A percentile compares a stretch with the other conserved stretches of the same genome.
These are phyloP conservation scores for Glutinoglossum americanum DNA, from an alignment of 495 filamentous ascomycete genomes.

Conservation along the genomic window DNA sequence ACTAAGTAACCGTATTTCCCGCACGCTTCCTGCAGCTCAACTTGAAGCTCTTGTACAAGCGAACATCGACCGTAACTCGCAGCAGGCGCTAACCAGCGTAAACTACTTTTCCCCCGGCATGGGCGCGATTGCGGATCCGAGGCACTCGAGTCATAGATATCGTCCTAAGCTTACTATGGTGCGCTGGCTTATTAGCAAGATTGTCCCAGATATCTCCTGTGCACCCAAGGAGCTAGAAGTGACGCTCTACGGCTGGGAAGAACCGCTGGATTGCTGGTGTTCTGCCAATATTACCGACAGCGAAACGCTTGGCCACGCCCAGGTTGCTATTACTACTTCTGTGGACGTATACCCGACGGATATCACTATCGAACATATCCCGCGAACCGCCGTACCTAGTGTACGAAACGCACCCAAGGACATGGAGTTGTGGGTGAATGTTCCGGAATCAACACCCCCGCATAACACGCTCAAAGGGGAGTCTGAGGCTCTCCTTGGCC, in stretches of 20 bases:
- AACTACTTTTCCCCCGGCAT: conserved; percentile 4
- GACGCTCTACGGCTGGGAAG: conserved; percentile 3
- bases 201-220: neutral
- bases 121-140: neutral
- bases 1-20: neutral
- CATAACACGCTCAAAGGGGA: neutral
- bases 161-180: neutral
- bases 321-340: neutral
- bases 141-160: neutral
- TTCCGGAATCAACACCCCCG: neutral
- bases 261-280: conserved; percentile 5
- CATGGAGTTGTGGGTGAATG: conserved; percentile 3
- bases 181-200: neutral
- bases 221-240: neutral
- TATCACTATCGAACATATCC: conserved; percentile 4
- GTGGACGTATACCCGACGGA: conserved; percentile 2
- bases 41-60: neutral
- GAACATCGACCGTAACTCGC: neutral
- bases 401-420: conserved; percentile 2
- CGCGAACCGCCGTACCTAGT: neutral
- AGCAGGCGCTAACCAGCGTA: neutral
- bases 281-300: neutral
- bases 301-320: neutral
- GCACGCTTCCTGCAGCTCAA: neutral
- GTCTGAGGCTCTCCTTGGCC: neutral